These are phyloP conservation scores for Alnus glutinosa DNA, from an alignment of 306 rosid species.

Conservation along the genomic window DNA sequence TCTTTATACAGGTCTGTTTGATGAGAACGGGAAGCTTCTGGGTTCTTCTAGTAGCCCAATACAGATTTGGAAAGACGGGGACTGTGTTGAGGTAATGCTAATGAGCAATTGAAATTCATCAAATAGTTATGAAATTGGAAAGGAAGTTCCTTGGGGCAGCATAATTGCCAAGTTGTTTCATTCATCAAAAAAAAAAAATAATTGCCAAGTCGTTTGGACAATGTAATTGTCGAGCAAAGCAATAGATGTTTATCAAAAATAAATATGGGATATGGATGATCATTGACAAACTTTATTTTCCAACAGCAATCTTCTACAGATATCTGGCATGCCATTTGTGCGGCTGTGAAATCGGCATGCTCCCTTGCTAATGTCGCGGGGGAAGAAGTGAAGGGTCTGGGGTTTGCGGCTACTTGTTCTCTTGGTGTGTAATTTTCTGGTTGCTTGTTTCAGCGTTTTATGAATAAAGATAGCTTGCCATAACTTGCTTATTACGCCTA, in stretches of 20 bases:
- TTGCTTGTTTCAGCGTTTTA: background rate
- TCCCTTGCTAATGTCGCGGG: conserved; percentile 63
- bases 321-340: conserved; percentile 95
- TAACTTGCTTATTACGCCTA: background rate
- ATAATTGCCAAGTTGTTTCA: background rate
- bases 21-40: conserved; percentile 83
- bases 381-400: conserved; percentile 75
- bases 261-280: conserved; percentile 25
- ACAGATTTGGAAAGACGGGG: conserved; percentile 92
- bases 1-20: conserved; percentile 67
- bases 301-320: conserved; percentile 98
- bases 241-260: background rate
- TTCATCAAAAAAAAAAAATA: background rate
- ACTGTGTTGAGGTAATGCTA: conserved; percentile 67
- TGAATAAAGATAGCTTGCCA: background rate
- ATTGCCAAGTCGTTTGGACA: background rate
- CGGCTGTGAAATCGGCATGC: conserved; percentile 83
- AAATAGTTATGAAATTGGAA: background rate
- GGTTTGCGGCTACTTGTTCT: conserved; percentile 97
- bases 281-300: conserved; percentile 25
- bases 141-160: background rate
- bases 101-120: conserved; percentile 13
- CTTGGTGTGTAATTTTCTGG: conserved; percentile 55
- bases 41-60: conserved; percentile 88
- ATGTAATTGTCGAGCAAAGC: conserved; percentile 10